Evolutionary conservation across 371 early-diverging fungal species (phyloP), one percentile per base, ranked within the genome.

Genomic region (Coemansia sp.): DNA sequence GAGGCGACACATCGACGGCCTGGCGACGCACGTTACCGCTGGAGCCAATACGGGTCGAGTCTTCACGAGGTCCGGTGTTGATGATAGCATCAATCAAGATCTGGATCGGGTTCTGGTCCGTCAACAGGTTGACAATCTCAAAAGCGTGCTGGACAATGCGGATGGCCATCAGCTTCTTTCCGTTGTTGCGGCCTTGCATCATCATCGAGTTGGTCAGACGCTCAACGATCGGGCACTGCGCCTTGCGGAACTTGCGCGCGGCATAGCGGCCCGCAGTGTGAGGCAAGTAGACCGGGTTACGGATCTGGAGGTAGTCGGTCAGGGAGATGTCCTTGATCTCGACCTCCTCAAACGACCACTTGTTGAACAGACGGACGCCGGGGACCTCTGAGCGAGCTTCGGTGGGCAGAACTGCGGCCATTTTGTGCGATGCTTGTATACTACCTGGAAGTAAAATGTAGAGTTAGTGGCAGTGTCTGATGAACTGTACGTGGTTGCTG

Each of bases 161-260:
- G 73, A 93, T 92, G 80, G 99, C 97, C 93, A 99, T 92, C 73
- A 96, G 87, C 90, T 99, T 99, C 93, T 99, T 99, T 79, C 99
- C 99, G 91, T 96, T 99, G 94, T 99, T 99, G 84, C 99, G 97
- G 78, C 99, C 99, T 90, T 98, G 95, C 95, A 98, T 99, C 99
- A 99, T 99, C 71, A 99, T 88, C 69, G 97, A 94, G 92, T 97
- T 98, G 86, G 96, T 95, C 79, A 99, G 90, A 85, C 99, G 94
- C 90, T 99, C 99, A 69, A 98, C 96, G 71, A 99, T 92, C 70
- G 99, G 99, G 89, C 99, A 98, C 92, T 93, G 96, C 72, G 96
- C 96, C 92, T 98, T 98, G 83, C 98, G 90, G 92, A 98, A 98
- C 82, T 95, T 87, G 89, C 95, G 96, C 83, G 89, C 84, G 82